Evolutionary conservation across 352 stramenopile species (phyloP), one percentile per base, ranked within the genome.

Genomic region (Globisporangium cederbergense): DNA sequence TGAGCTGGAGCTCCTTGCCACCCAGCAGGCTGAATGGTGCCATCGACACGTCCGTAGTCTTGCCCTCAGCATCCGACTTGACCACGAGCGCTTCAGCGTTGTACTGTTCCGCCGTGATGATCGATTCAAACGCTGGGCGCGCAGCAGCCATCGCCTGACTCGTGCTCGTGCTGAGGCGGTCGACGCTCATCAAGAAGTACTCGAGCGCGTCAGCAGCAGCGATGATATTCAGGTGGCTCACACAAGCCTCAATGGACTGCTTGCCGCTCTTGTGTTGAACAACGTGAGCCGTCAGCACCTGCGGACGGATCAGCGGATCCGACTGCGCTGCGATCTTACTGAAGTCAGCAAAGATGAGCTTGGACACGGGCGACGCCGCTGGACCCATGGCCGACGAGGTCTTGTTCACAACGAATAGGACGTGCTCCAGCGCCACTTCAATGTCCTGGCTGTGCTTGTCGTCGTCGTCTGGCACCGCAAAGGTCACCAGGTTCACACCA

Each of bases 131-230:
- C 13, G 75, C 66, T 8, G 78, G 76, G 18, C 71, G 78, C 6
- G 75, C 66, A 40, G 70, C 74, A 20, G 79, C 78, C 57, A 89
- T 62, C 7, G 80, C 76, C 70, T 85, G 73, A 52, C 70, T 81
- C 14, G 77, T 71, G 22, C 76, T 81, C 32, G 77, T 86, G 42
- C 54, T 83, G 20, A 89, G 54, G 5, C 79, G 79, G 67, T 91
- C 81, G 9, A 84, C 65, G 47, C 80, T 89, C 57, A 90, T 64
- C 55, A 91, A 52, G 55, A 91, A 90, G 58, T 82, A 62, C 60
- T 91, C 80, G 4, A 91, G 72, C 14, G 74, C 78, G 20, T 72
- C 56, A 6, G 74, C 74, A 54, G 72, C 75, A 4, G 75, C 56
- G 28, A 88, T 64, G 32, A 89, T 45, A 32, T 77, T 79, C 32